Evolutionary conservation across 2,329 filamentous ascomycete species (phyloP).

Genomic region (Colletotrichum tanaceti): DNA sequence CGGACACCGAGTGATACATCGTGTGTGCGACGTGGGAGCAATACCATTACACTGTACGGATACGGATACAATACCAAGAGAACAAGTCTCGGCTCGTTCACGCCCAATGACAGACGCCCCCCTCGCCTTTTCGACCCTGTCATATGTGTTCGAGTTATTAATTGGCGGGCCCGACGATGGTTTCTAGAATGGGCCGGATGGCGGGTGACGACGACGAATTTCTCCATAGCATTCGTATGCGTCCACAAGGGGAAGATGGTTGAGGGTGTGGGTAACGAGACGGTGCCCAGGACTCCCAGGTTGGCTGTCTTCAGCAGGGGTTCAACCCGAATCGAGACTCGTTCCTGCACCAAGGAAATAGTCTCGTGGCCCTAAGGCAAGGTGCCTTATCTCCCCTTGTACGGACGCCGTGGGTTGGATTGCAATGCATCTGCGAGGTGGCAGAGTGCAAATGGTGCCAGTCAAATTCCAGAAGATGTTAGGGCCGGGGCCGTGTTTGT

Average conservation of each 20-base stretch:
- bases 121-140: background rate
- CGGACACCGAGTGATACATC: conserved; percentile 18
- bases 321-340: conserved; percentile 32
- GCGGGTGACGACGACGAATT: conserved; percentile 8
- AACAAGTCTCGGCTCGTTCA: conserved; percentile 2
- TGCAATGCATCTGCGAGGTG: background rate
- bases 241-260: background rate
- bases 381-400: conserved; percentile 33
- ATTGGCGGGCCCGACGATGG: background rate
- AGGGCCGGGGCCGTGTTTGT: conserved; percentile 22
- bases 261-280: conserved; percentile 11
- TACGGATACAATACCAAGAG: too few species aligned
- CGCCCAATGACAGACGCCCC: conserved; percentile 2
- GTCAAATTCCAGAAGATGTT: background rate
- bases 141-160: background rate
- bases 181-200: conserved; percentile 12
- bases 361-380: conserved; percentile 34
- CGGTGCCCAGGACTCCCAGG: conserved; percentile 17
- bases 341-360: conserved; percentile 37
- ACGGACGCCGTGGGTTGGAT: conserved; percentile 2
- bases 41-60: conserved; percentile 2
- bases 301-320: conserved; percentile 28
- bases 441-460: conserved; percentile 2
- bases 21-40: conserved; percentile 10
- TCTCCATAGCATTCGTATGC: conserved; percentile 17